A percentile compares a stretch with the other conserved stretches of the same genome.
Evolutionary conservation across 306 rosid species (phyloP).

Genomic region (Prunus mongolica): DNA sequence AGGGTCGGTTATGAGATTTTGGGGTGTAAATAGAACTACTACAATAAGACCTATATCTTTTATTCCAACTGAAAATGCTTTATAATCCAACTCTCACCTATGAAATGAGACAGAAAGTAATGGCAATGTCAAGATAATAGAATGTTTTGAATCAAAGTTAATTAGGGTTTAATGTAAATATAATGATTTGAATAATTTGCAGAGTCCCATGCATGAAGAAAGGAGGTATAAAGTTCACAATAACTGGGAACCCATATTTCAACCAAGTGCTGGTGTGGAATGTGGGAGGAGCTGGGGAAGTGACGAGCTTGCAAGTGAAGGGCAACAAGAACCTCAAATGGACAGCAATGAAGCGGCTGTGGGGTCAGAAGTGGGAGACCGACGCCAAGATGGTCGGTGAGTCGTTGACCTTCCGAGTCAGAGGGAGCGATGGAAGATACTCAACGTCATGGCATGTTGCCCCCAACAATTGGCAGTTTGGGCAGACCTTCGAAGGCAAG

Average conservation of each 20-base stretch:
- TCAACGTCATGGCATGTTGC: conserved; percentile 38
- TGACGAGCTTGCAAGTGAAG: conserved; percentile 49
- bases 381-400: conserved; percentile 54
- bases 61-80: no score
- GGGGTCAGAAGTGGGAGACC: conserved; percentile 85
- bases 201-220: conserved; percentile 55
- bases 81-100: no score
- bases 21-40: no score
- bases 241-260: conserved; percentile 73
- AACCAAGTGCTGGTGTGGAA: conserved; percentile 55
- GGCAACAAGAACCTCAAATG: conserved; percentile 55
- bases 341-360: conserved; percentile 47
- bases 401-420: conserved; percentile 56
- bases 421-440: conserved; percentile 52
- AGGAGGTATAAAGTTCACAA: conserved; percentile 70
- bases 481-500: conserved; percentile 66
- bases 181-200: background rate
- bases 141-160: no score
- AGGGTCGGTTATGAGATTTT: no score
- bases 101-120: no score
- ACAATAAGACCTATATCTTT: no score
- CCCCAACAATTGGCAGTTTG: conserved; percentile 69
- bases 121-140: no score
- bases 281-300: conserved; percentile 80
- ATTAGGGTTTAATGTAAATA: no score